Base-by-base conservation (phyloP, 495 filamentous ascomycete genomes). In the Penicillium paxilli region DNA sequence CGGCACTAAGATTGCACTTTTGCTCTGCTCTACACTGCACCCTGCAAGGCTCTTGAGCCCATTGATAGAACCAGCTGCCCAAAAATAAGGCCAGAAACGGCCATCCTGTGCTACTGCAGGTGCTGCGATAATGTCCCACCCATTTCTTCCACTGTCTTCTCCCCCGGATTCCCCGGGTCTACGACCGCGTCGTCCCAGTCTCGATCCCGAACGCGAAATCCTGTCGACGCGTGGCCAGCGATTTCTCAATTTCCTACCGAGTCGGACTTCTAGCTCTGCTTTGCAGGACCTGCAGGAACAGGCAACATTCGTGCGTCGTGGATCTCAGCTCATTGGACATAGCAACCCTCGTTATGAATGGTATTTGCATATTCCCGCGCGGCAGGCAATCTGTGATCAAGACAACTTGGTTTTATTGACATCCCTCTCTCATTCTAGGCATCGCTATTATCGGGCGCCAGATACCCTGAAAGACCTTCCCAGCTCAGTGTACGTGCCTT, bases 151-250 rank as follows among this genome's bases (percentile, higher is more conserved):
- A 16, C n/a, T 38, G n/a, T 38, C 35, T 12, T 38, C 35, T n/a
- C 35, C 35, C 2, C 35, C 35, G 17, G 16, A 16, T 38, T 51
- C 66, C 10, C 54, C 64, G 19, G 47, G 58, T 0, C 47, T 70
- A 23, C 59, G 47, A 12, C 68, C 68, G 0, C 61, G 65, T n/a
- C 54, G 64, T 14, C 70, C 70, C 14, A 73, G 64, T 47, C 46
- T 73, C 11, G 62, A 68, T 20, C 63, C 52, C 0, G 66, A 73
- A 35, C 62, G 58, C 12, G 70, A 73, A 38, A 67, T 75, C 28
- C 51, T 73, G 2, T 69, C 72, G 10, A 72, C 72, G 0, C 60
- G 72, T 14, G 72, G 72, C 1, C 72, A 75, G 40, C 65, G 68
- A 40, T 51, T 73, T 2, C 42, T 66, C 28, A 62, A 62, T 11